phyloP scores from a whole-genome alignment of 169 alveolate genomes.

The Miamiensis avidus region DNA sequence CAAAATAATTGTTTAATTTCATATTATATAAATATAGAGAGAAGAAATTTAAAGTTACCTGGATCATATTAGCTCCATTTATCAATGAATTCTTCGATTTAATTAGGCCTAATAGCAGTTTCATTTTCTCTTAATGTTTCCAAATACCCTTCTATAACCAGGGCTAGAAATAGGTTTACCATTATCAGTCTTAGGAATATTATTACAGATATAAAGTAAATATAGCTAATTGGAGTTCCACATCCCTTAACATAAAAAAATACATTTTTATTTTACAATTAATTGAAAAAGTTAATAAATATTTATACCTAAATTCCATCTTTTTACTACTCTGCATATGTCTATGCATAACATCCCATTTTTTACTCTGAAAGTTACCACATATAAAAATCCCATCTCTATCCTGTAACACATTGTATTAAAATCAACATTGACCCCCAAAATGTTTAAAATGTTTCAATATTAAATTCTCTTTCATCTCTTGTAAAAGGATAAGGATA shows the following conservation, averaged over 20 bases:
- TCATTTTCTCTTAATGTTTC: constrained; percentile 17
- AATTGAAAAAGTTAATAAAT: background rate
- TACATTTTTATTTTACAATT: no score
- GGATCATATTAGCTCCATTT: constrained; percentile 19
- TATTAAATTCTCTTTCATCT: background rate
- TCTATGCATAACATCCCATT: background rate
- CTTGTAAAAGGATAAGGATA: background rate
- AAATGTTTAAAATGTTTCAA: constrained; percentile 10
- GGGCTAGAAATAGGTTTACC: constrained; percentile 12
- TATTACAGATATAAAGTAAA: background rate
- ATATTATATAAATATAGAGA: no score
- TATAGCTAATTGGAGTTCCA: constrained; percentile 3
- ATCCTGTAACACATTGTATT: background rate
- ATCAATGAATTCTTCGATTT: constrained; percentile 4
- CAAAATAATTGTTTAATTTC: background rate
- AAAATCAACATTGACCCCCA: background rate
- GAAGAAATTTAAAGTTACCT: background rate
- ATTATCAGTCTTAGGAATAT: constrained; percentile 3
- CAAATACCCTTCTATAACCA: constrained; percentile 15
- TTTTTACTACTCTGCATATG: background rate
- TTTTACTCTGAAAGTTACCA: background rate
- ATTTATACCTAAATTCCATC: background rate
- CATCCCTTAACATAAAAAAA: background rate
- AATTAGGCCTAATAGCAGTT: background rate
- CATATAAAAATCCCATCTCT: constrained; percentile 23